Base-by-base conservation (phyloP, 108 stramenopile species). In the Cyclotella kingstonii region DNA sequence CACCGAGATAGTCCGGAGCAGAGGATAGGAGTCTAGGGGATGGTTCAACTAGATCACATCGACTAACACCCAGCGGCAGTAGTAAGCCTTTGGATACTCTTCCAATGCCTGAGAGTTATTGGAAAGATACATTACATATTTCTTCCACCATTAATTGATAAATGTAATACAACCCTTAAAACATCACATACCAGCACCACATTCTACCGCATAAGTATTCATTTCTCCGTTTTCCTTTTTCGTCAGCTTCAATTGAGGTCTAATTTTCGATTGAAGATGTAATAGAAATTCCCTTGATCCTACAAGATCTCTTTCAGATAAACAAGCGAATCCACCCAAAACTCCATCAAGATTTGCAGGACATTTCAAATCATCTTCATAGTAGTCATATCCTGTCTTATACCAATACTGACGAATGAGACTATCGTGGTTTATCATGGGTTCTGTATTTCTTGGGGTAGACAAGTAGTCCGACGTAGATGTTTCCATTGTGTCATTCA, bases 41-140 rank as follows among this genome's bases (percentile, higher is more conserved):
- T 43, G 88, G 88, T 60, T 97, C 96, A 17, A 97, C 85, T 34
- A 97, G 57, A 43, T 97, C 93, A 47, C 76, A 93, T 65, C 49
- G 69, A 2, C 65, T 43, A 39, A 85, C 63, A 48, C 71, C 83
- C 5, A 87, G 33, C 5, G 84, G 88, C 1, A 97, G 77, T 2
- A 97, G 77, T 28, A 97, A 45, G 15, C 91, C 87, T 62, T 95
- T 95, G 22, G 89, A 83, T 11, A 95, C 90, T 44, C 96, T 70
- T 19, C 96, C 96, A 52, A 97, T 95, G 39, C 86, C 86, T 68
- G 53, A 25, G 22, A 23, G 12, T 26, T 26, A 28, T 17, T 3
- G 3, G n/a, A n/a, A n/a, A n/a, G n/a, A n/a, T n/a, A n/a, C n/a
- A n/a, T n/a, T n/a, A n/a, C n/a, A n/a, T n/a, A n/a, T n/a, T n/a